Evolutionary conservation across 23 red algal species (phyloP), one percentile per base, ranked within the genome.

Genomic region (Gracilaria vermiculophylla): DNA sequence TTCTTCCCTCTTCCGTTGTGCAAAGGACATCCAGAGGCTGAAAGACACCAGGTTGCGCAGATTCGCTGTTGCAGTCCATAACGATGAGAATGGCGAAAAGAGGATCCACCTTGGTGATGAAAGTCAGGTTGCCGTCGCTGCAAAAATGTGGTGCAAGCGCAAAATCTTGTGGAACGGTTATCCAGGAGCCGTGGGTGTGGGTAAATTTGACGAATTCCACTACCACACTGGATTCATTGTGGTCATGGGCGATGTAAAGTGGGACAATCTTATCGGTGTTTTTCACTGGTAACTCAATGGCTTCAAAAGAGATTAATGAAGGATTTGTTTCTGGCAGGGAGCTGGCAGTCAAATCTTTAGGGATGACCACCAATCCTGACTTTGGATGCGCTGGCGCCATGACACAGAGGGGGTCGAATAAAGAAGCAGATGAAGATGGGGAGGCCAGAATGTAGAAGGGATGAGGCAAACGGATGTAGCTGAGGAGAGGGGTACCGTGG

Each of bases 21-120:
- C 69, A 78, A 32, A 88, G 66, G 19, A 70, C 43, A 76, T 76
- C n/a, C 29, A 88, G 34, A 43, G 84, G 84, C 54, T 88, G 84
- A 62, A 88, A 88, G 20, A 88, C 84, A 19, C 20, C 23, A 11
- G 49, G 23, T n/a, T 42, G 40, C 13, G 39, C 12, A 73, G 42
- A 42, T 40, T 69, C 37, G 35, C 45, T 77, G 72, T 76, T 62
- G 33, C 69, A 58, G 54, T 72, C 84, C 72, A 77, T 62, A 19
- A 88, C 36, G 23, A 78, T 24, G 31, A 88, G 66, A 31, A 69
- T 69, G 5, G 69, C 50, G 69, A 88, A 88, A 50, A 88, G 72
- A 12, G 84, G 84, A 62, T 88, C 84, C 15, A 88, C 84, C 8
- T 13, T 39, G 2, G 84, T 88, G n/a, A 88, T 70, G 49, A 88